A percentile compares a stretch with the other conserved stretches of the same genome.
Conservation (phyloP, 176 grass and related monocot genomes). For the Triticum urartu region DNA sequence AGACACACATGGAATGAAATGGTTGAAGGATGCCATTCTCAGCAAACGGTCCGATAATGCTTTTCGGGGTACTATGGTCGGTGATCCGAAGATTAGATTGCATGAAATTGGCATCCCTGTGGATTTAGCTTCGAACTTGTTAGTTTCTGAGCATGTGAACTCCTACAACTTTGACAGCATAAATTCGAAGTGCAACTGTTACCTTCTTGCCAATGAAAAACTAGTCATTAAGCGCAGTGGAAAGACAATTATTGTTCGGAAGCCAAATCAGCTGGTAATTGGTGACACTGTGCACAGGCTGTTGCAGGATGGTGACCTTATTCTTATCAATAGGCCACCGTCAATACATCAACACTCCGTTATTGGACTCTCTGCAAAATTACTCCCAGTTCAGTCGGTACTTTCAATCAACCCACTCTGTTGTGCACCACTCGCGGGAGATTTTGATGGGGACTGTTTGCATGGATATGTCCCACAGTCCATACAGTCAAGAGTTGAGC, state of each 20-base stretch:
- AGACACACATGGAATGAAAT: slow-evolving; percentile 63
- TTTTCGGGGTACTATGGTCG: slow-evolving; percentile 79
- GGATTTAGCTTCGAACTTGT: slow-evolving; percentile 59
- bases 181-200: slow-evolving; percentile 49
- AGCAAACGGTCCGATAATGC: slow-evolving; percentile 86
- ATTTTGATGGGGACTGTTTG: slow-evolving; percentile 96
- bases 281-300: slow-evolving; percentile 72
- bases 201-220: slow-evolving; percentile 53
- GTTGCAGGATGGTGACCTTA: slow-evolving; percentile 80
- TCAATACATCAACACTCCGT: slow-evolving; percentile 93
- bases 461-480: slow-evolving; percentile 95
- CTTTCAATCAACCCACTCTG: slow-evolving; percentile 83
- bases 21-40: slow-evolving; percentile 84
- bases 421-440: slow-evolving; percentile 77
- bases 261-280: slow-evolving; percentile 65
- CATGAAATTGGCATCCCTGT: slow-evolving; percentile 74
- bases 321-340: slow-evolving; percentile 89
- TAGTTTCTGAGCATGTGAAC: slow-evolving; percentile 62
- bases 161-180: slow-evolving; percentile 66
- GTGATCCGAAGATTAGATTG: slow-evolving; percentile 80
- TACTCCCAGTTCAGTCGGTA: slow-evolving; percentile 55
- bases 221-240: slow-evolving; percentile 48
- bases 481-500: slow-evolving; percentile 67
- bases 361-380: slow-evolving; percentile 67
- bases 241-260: slow-evolving; percentile 53